Evolutionary conservation across 2,329 filamentous ascomycete species (phyloP), one percentile per base, ranked within the genome.

Genomic region (Alternaria gansuensis): DNA sequence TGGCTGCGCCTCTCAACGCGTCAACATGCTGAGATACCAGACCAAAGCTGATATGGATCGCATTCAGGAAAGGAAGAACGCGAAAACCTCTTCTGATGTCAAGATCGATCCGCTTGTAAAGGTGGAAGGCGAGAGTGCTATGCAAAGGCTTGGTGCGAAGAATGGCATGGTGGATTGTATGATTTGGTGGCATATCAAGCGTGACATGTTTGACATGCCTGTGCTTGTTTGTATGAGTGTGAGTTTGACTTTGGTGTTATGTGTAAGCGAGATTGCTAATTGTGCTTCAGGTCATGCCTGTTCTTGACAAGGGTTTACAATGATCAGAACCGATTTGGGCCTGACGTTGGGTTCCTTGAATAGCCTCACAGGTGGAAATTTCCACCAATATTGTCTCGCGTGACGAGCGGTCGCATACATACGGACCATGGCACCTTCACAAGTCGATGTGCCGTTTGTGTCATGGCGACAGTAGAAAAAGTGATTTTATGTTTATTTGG

Each of bases 191-290:
- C 94, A 92, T 64, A 93, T 98, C 63, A 97, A 97, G 81, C 85
- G 94, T 64, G 95, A 99, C 78, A 92, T 95, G 39, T 98, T 98
- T 81, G 94, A 98, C 80, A 97, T 98, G 78, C 95, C 95, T 23
- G 97, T 97, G 92, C 84, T 98, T 81, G 96, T 98, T 78, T 91
- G 97, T 73, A 94, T 98, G 83, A 97, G 97, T 81, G 95, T 97
- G 78, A 89, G 93, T 89, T 29, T 11, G 10, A 17, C 2, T 8
- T 1, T n/a, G 17, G 6, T 10, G 8, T 41, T 44, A 1, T 33
- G 10, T 53, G 37, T 14, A 9, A 34, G 50, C 24, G 46, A 17
- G 26, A 43, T 21, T 59, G 45, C 61, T 70, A 54, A 68, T 21
- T 2, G 9, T 3, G 2, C 40, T 11, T 11, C 33, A 75, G 73